Evolutionary conservation across 2,329 filamentous ascomycete genomes (phyloP), one percentile per base, ranked within the genome.

Genomic region (Chaetomiaceae sp.): DNA sequence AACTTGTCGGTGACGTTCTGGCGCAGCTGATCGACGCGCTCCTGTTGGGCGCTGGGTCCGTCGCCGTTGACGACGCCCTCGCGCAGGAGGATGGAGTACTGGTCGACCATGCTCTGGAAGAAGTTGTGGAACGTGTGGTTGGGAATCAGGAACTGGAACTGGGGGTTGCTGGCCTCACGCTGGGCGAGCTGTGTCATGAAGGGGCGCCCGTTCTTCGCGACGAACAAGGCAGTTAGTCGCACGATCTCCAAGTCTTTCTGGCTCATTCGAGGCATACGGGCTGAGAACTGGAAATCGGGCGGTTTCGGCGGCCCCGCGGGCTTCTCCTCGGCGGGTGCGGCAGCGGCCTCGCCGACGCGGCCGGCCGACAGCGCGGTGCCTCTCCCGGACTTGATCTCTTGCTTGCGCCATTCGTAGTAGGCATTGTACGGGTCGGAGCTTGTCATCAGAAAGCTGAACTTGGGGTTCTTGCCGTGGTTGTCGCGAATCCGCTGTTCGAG

Each of bases 71-170:
- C 74, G 0, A 82, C 84, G 46, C 81, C 76, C 7, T 80, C 76
- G 45, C 81, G 79, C 46, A 95, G 63, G 24, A 96, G 70, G 42
- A 84, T 75, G n/a, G 85, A 86, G 66, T 97, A 97, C 64, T 98
- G 93, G 57, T 97, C 91, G 50, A 96, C 83, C 49, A 95, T 76
- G 54, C 90, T 81, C 57, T 88, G 87, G 67, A 96, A 97, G 71
- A 93, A 97, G 64, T 91, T 90, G 71, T 97, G 89, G 53, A 96
- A 83, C 60, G 88, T 95, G 71, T 98, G 93, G 60, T 95, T 94
- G 14, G 90, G 88, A 44, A 91, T 83, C 43, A 98, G 74, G 62
- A 98, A 98, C 67, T 96, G 89, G 65, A 97, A 98, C 64, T 98
- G 91, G 56, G 83, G 89, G 66, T 96, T 97, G 60, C 85, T 79